Evolutionary conservation across 1,139 yeast genomes (phyloP).

Genomic region (Meyerozyma sp.): DNA sequence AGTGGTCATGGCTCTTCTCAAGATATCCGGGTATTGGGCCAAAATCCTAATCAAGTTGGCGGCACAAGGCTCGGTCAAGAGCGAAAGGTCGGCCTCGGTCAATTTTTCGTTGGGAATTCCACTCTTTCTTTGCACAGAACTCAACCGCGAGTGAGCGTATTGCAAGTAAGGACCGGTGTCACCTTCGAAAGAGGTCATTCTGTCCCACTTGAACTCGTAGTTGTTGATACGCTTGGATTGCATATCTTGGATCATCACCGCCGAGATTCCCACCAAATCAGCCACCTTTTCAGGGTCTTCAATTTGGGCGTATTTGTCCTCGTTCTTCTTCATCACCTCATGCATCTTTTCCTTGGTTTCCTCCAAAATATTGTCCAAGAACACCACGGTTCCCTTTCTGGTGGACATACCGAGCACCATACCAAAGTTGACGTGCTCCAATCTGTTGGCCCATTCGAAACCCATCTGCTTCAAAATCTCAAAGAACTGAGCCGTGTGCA

Average conservation of each 20-base stretch:
- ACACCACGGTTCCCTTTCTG: slow-evolving; percentile 96
- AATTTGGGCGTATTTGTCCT: slow-evolving; percentile 86
- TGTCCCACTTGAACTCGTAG: slow-evolving; percentile 95
- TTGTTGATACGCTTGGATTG: slow-evolving; percentile 95
- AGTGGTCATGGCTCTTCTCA: slow-evolving; percentile 78
- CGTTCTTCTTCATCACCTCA: slow-evolving; percentile 93
- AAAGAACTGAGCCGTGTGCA: slow-evolving; percentile 90
- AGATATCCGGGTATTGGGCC: slow-evolving; percentile 88
- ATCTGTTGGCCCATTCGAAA: slow-evolving; percentile 75
- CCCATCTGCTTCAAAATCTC: slow-evolving; percentile 93
- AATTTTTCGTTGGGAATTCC: slow-evolving; percentile 43
- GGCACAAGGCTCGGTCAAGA: slow-evolving; percentile 76
- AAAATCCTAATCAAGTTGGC: slow-evolving; percentile 67
- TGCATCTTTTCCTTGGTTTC: slow-evolving; percentile 96
- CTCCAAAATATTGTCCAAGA: slow-evolving; percentile 88
- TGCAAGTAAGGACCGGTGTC: slow-evolving; percentile 99
- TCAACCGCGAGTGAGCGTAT: slow-evolving; percentile 95
- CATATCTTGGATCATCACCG: slow-evolving; percentile 99
- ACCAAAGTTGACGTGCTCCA: slow-evolving; percentile 89
- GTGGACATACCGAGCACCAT: slow-evolving; percentile 99
- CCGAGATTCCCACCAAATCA: slow-evolving; percentile 92
- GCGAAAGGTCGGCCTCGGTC: slow-evolving; percentile 57
- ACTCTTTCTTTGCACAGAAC: slow-evolving; percentile 91
- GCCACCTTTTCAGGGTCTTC: slow-evolving; percentile 95
- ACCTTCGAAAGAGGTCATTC: slow-evolving; percentile 98